These are phyloP conservation scores for Candida lessepsii DNA, from an alignment of 805 yeast genomes.

Conservation along the genomic window DNA sequence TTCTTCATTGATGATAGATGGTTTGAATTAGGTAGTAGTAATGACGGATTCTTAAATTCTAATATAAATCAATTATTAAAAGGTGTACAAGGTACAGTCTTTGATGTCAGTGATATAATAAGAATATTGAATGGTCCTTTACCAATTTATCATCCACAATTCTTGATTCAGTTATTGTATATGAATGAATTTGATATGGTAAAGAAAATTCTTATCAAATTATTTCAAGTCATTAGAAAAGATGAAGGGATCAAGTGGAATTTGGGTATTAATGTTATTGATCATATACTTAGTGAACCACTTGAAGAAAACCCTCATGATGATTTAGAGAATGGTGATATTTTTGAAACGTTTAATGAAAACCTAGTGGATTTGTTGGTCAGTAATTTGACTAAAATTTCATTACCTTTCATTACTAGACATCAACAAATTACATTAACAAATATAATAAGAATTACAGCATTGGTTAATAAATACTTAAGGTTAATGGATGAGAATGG, in stretches of 20 bases:
- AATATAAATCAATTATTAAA: constrained; percentile 43
- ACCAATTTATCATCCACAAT: constrained; percentile 89
- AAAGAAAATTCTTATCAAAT: constrained; percentile 51
- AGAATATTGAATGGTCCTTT: constrained; percentile 83
- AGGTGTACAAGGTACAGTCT: constrained; percentile 24
- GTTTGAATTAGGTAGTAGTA: constrained; percentile 30
- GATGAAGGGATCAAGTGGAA: constrained; percentile 33
- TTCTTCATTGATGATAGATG: constrained; percentile 76
- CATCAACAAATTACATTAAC: constrained; percentile 87
- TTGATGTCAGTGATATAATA: constrained; percentile 64
- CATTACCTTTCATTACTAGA: constrained; percentile 79
- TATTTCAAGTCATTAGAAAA: constrained; percentile 52
- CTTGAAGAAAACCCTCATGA: constrained; percentile 1
- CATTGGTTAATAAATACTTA: constrained; percentile 48
- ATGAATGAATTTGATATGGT: constrained; percentile 57
- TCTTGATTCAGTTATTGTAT: constrained; percentile 71
- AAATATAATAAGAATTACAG: constrained; percentile 63
- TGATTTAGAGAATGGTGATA: constrained; percentile 6
- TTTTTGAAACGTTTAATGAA: constrained; percentile 36
- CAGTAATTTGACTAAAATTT: constrained; percentile 58
- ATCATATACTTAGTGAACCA: constrained; percentile 15
- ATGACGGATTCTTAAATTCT: constrained; percentile 45
- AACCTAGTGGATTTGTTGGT: constrained; percentile 48
- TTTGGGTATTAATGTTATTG: constrained; percentile 25
- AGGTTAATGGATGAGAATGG: constrained; percentile 62